Evolutionary conservation across 192 early-diverging fungal species (phyloP).

Genomic region (Coemansia sp.): DNA sequence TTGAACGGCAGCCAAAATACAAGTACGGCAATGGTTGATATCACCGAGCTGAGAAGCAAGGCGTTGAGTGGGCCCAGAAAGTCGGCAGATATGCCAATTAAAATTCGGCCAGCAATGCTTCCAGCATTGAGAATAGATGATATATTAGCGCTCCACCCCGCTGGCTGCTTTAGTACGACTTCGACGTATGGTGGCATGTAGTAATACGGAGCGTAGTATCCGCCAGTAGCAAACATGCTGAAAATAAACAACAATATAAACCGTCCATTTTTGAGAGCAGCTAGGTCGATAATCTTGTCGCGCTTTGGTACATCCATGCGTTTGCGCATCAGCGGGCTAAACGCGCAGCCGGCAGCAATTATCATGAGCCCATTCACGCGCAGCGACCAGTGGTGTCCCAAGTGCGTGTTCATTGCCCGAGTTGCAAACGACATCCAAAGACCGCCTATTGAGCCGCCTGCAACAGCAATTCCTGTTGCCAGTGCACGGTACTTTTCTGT

Average conservation of each 20-base stretch:
- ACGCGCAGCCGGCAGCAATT: slow-evolving; percentile 6
- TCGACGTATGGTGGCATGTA: slow-evolving; percentile 32
- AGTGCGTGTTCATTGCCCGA: slow-evolving; percentile 50
- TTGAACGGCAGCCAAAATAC: slow-evolving; percentile 36
- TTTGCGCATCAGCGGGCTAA: slow-evolving; percentile 21
- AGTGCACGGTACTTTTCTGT: slow-evolving; percentile 63
- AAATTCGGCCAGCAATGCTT: slow-evolving; percentile 21
- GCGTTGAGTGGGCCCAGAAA: slow-evolving; percentile 24
- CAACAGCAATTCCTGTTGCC: slow-evolving; percentile 70
- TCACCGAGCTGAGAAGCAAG: slow-evolving; percentile 1
- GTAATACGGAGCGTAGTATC: slow-evolving; percentile 25
- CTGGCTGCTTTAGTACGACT: not conserved
- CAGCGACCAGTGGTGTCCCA: slow-evolving; percentile 68
- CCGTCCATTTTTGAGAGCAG: slow-evolving; percentile 5
- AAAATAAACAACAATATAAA: slow-evolving; percentile 28
- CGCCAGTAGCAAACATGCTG: slow-evolving; percentile 11
- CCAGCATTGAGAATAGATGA: slow-evolving; percentile 33
- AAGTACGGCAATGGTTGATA: slow-evolving; percentile 14
- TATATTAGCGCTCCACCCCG: slow-evolving; percentile 28
- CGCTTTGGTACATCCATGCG: slow-evolving; percentile 13
- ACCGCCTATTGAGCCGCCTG: slow-evolving; percentile 72
- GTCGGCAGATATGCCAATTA: slow-evolving; percentile 18
- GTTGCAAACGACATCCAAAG: slow-evolving; percentile 59
- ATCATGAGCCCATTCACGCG: slow-evolving; percentile 61
- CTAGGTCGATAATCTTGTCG: slow-evolving; percentile 24